Evolutionary conservation across 2,329 filamentous ascomycete species (phyloP), one percentile per base, ranked within the genome.

Genomic region (Alternaria arbusti): DNA sequence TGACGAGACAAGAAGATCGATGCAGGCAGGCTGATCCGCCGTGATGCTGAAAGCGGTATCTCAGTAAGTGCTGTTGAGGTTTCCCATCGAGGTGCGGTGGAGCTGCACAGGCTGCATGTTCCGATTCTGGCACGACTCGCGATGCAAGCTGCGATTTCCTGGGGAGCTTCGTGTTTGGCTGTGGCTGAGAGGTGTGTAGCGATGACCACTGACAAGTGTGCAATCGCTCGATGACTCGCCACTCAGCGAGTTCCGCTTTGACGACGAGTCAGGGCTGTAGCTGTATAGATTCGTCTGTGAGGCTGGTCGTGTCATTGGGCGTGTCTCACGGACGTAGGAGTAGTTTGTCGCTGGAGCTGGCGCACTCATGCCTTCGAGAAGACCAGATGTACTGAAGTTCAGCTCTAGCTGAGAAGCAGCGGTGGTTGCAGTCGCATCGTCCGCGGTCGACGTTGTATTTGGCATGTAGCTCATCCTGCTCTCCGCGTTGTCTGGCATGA

Each of bases 181-280:
- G 6, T 62, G 80, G 11, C 72, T 76, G 49, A 63, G 57, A 30
- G 67, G 63, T 11, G 46, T 54, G 45, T 84, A 84, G 15, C 70
- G 71, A 28, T 82, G 72, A 3, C 82, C 82, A 45, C 75, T 84
- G 28, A 83, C 73, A 7, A 84, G 66, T 1, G 75, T 78, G 7
- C 71, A 71, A 13, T 77, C 74, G 30, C 67, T 72, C 4, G 74
- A 55, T 13, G 71, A 45, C 11, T 67, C 63, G 4, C 68, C 70
- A 11, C 63, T 54, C 3, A 71, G 62, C 4, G 77, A 77, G 32
- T 72, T 71, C 20, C 71, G 69, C 59, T 78, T 81, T 20, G 70
- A 71, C 30, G 71, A 68, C 55, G 71, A 75, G 11, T 71, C 75
- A 32, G 74, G 75, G 46, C 72, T 76, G 65, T 82, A 83, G 54